Base-by-base conservation (phyloP, 495 filamentous ascomycete species). In the Thozetella sp. region DNA sequence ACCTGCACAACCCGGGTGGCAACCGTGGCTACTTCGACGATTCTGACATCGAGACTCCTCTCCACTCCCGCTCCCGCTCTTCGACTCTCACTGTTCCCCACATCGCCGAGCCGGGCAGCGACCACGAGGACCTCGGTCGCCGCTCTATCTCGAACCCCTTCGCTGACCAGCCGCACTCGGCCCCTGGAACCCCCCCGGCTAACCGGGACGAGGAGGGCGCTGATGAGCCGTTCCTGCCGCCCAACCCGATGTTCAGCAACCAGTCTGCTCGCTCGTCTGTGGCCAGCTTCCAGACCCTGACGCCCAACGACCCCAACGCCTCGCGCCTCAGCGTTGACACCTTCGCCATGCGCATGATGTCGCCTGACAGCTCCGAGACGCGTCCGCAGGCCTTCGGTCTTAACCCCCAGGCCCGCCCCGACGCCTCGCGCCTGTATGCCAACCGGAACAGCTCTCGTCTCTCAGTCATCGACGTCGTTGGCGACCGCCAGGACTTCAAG, bases 401-500 rank as follows among this genome's bases (percentile, higher is more conserved):
- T 12, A 20, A 40, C 22, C 55, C 58, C n/a, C 61, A 65, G 30
- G 59, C 62, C 1, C 55, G 65, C 12, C 64, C 64, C 12, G 58
- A 55, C 23, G 65, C 45, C n/a, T 48, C n/a, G 25, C 46, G 52
- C 24, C 45, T 67, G 34, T 67, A 67, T 37, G 58, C 54, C 22
- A 53, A 54, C 46, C 61, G 59, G 52, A 62, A 56, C 59, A 65
- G 62, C 59, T 67, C 65, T 12, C 62, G 65, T 15, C 57, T 67
- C 22, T 67, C 63, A 12, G 65, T 67, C 34, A 25, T 56, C 15
- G 54, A 56, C 25, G 54, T 23, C 55, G 63, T 84, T 22, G 82
- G 82, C 12, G 82, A 83, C 30, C 79, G 80, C 62, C 82, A 80
- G 45, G 82, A 88, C 59, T 86, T 79, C 67, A 70, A 76, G 58